Percentiles rank a stretch among this genome's conserved stretches.
Evolutionary conservation across 257 asterid genomes (phyloP).

Genomic region (Solanum verrucosum): DNA sequence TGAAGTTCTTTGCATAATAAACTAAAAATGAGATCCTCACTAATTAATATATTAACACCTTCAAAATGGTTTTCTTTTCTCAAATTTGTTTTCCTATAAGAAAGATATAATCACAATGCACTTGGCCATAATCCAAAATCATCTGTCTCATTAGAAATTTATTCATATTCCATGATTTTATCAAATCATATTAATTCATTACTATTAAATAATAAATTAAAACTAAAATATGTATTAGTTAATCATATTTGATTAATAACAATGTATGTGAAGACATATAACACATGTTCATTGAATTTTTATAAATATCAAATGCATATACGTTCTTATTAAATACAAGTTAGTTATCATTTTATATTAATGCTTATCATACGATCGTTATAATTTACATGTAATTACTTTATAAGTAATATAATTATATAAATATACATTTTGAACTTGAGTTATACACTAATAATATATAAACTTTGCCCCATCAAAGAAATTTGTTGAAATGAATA

Average conservation of each 20-base stretch:
- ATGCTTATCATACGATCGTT: not conserved
- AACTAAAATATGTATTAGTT: too few species aligned
- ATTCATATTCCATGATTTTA: accelerated
- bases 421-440: too few species aligned
- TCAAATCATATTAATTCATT: not conserved
- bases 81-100: not conserved
- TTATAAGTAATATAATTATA: too few species aligned
- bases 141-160: not conserved
- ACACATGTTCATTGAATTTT: not conserved
- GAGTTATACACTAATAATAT: not conserved
- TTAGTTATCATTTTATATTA: not conserved
- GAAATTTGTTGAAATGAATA: not conserved
- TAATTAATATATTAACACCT: not conserved
- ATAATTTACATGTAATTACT: too few species aligned
- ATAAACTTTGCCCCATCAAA: not conserved
- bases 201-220: too few species aligned
- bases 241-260: not conserved
- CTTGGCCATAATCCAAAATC: not conserved
- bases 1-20: not conserved
- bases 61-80: not conserved
- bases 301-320: too few species aligned
- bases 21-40: not conserved
- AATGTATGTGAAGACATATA: not conserved
- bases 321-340: not conserved
- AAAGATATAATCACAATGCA: not conserved